Evolutionary conservation across 495 filamentous ascomycete species (phyloP), one percentile per base, ranked within the genome.

Genomic region (Thozetella sp.): DNA sequence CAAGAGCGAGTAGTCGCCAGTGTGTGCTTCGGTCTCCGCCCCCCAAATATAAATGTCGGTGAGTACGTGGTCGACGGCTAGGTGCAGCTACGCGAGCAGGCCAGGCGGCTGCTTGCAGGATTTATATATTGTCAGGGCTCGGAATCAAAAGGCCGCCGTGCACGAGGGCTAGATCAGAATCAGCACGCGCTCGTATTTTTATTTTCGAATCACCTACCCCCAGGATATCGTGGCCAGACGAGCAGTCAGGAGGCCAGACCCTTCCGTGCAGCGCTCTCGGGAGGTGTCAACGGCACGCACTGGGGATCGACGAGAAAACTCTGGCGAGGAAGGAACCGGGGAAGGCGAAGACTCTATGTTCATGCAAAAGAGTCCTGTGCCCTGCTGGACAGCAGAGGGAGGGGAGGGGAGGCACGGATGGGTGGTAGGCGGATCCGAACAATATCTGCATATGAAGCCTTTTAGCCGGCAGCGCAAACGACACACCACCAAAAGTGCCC

Each of bases 101-200:
- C 43, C 4, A 48, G 43, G 43, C 69, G 69, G 69, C 57, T 61
- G 58, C 67, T 57, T 63, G 69, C 69, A 69, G 65, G 43, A 22
- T 22, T 27, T 22, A 48, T 10, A 10, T 48, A 48, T 48, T 48
- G 4, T 20, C 43, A n/a, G 10, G 20, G 43, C n/a, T 48, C 43
- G 43, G 43, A 20, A 10, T 15, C 43, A 10, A 10, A 10, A 10
- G 4, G 6, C 43, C 9, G n/a, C n/a, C 43, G 43, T 48, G 3
- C 20, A 10, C 3, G n/a, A 48, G 43, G 11, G n/a, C 12, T n/a
- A 10, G n/a, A 48, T 22, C 51, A 27, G 34, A n/a, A 40, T 25
- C 25, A 13, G 25, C 25, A 34, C 30, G 11, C 40, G 23, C 45
- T 53, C 57, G 23, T 45, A 23, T 24, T 50, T 53, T 53, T 59